These are phyloP conservation scores for Phyllosticta citribraziliensis DNA, from an alignment of 2,329 filamentous ascomycete species.

Conservation along the genomic window DNA sequence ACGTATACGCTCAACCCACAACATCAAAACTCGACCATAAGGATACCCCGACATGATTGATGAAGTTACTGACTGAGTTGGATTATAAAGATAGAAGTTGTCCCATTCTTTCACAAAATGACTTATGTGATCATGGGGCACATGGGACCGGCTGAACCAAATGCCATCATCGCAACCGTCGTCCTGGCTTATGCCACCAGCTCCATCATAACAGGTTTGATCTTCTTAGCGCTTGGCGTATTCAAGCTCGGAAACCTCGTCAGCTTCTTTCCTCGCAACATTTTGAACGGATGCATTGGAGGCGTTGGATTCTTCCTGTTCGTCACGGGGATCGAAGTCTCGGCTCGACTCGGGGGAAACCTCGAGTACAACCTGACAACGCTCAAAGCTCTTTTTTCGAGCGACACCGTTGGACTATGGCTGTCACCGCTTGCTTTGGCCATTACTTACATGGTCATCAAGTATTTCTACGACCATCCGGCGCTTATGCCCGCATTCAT, in stretches of 20 bases:
- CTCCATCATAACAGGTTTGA: slow-evolving; percentile 78
- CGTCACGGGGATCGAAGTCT: slow-evolving; percentile 86
- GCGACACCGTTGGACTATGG: slow-evolving; percentile 75
- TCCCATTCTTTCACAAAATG: slow-evolving; percentile 99
- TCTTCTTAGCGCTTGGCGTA: slow-evolving; percentile 84
- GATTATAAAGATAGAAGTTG: slow-evolving; percentile 68
- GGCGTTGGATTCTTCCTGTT: slow-evolving; percentile 94
- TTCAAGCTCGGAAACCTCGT: slow-evolving; percentile 87
- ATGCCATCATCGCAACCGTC: slow-evolving; percentile 85
- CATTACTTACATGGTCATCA: slow-evolving; percentile 63
- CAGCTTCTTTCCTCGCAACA: slow-evolving; percentile 93
- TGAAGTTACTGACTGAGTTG: slow-evolving; percentile 4
- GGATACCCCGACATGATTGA: background rate
- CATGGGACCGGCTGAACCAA: slow-evolving; percentile 70
- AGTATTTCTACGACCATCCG: slow-evolving; percentile 68
- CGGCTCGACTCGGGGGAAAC: slow-evolving; percentile 75
- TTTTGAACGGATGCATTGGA: slow-evolving; percentile 92
- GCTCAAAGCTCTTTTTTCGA: slow-evolving; percentile 60
- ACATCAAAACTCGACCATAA: too few relatives aligned
- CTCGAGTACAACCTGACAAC: slow-evolving; percentile 74
- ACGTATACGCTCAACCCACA: slow-evolving; percentile 19
- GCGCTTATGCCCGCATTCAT: slow-evolving; percentile 85
- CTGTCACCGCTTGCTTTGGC: slow-evolving; percentile 67
- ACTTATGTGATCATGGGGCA: slow-evolving; percentile 71
- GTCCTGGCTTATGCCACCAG: slow-evolving; percentile 86